A percentile compares a stretch with the other conserved stretches of the same genome.
Conservation (phyloP, 202 grass and related monocot species). For the Tripidium arundinaceum region DNA sequence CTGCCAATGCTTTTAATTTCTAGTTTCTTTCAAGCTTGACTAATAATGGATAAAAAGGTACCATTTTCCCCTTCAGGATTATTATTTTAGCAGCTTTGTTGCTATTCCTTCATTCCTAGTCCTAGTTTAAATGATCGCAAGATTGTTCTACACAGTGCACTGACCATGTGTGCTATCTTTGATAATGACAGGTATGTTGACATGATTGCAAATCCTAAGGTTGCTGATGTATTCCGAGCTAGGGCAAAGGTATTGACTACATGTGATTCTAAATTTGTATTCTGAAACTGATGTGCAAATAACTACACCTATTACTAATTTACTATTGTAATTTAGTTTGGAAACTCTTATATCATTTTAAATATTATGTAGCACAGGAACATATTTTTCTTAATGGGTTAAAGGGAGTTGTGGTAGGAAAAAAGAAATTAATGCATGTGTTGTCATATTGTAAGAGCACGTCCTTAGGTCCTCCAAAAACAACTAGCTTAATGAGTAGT, state of each 20-base stretch:
- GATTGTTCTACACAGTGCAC: background rate
- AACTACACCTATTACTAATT: background rate
- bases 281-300: slow-evolving; percentile 6
- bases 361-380: slow-evolving; percentile 11
- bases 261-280: slow-evolving; percentile 19
- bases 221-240: slow-evolving; percentile 95
- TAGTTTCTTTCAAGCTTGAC: background rate
- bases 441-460: slow-evolving; percentile 5
- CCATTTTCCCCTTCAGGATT: background rate
- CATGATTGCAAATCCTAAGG: slow-evolving; percentile 99
- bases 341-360: background rate
- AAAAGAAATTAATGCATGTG: background rate
- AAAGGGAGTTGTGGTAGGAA: background rate
- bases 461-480: background rate
- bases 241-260: slow-evolving; percentile 79
- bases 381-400: slow-evolving; percentile 9
- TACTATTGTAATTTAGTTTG: slow-evolving; percentile 6
- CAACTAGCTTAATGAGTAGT: slow-evolving; percentile 5
- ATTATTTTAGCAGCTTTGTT: background rate
- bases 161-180: slow-evolving; percentile 8
- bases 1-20: background rate
- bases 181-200: slow-evolving; percentile 73
- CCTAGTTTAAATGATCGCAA: background rate
- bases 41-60: slow-evolving; percentile 12
- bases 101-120: slow-evolving; percentile 13